These are phyloP conservation scores for Apiospora sp. DNA, from an alignment of 2,329 filamentous ascomycete species.

Conservation along the genomic window DNA sequence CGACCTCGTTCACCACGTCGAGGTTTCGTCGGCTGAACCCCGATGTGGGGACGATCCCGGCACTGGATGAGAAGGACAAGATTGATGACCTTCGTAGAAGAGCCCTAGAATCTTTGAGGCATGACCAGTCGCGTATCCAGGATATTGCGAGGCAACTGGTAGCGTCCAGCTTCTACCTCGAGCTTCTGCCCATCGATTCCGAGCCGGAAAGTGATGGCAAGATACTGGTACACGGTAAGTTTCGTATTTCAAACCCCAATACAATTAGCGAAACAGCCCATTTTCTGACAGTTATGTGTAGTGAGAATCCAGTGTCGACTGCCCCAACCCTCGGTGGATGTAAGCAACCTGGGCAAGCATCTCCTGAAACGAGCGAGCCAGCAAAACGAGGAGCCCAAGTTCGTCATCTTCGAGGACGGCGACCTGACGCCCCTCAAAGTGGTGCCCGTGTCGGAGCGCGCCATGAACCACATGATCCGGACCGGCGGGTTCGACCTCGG, in stretches of 20 bases:
- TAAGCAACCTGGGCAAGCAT: conserved; percentile 21
- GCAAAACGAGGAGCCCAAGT: neutral
- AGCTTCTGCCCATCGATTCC: conserved; percentile 18
- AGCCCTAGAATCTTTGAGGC: conserved; percentile 6
- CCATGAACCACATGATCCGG: conserved; percentile 21
- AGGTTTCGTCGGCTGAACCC: conserved; percentile 26
- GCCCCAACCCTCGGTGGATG: conserved; percentile 22
- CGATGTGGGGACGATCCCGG: conserved; percentile 20
- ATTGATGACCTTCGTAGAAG: conserved; percentile 23
- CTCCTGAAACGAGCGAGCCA: neutral
- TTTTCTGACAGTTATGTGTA: neutral
- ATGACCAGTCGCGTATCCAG: neutral
- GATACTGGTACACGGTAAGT: conserved; percentile 22
- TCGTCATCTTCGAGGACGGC: conserved; percentile 12
- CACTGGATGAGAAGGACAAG: conserved; percentile 28
- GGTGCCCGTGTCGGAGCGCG: conserved; percentile 13
- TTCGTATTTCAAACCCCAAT: no score
- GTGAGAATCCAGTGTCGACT: conserved; percentile 26
- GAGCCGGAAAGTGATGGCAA: conserved; percentile 17
- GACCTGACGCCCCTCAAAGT: neutral
- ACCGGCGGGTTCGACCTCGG: conserved; percentile 22
- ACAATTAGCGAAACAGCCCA: neutral
- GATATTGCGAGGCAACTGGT: conserved; percentile 26
- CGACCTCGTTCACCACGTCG: neutral
- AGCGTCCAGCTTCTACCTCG: conserved; percentile 27